A percentile compares a stretch with the other conserved stretches of the same genome.
These are phyloP conservation scores for Tuber magnatum DNA, from an alignment of 495 filamentous ascomycete genomes.

Conservation along the genomic window DNA sequence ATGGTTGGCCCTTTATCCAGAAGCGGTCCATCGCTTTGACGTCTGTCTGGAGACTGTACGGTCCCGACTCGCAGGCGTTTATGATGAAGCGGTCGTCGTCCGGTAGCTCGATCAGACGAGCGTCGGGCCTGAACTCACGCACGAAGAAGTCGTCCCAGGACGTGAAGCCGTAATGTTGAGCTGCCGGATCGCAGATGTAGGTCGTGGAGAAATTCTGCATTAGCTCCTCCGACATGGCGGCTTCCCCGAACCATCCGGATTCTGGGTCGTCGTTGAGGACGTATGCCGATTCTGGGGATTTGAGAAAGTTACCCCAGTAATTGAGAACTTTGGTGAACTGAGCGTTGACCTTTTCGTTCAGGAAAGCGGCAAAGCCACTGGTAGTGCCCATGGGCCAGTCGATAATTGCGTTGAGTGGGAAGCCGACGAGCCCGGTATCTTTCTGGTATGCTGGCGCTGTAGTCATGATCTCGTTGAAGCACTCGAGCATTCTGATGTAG, in stretches of 20 bases:
- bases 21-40: constrained; percentile 51
- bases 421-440: constrained; percentile 57
- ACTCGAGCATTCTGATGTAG: constrained; percentile 57
- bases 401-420: constrained; percentile 63
- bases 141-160: constrained; percentile 78
- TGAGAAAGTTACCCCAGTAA: constrained; percentile 58
- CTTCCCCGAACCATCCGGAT: constrained; percentile 56
- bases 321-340: constrained; percentile 61
- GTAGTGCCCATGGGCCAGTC: constrained; percentile 69
- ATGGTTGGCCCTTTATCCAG: constrained; percentile 65
- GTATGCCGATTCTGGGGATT: constrained; percentile 51
- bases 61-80: constrained; percentile 61
- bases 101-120: constrained; percentile 54
- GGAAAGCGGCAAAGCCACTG: constrained; percentile 49
- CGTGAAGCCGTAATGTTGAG: constrained; percentile 53
- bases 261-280: constrained; percentile 48
- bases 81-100: constrained; percentile 52
- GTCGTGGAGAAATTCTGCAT: constrained; percentile 49
- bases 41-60: constrained; percentile 45
- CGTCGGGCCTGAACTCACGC: constrained; percentile 49
- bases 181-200: constrained; percentile 48
- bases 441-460: constrained; percentile 48
- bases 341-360: constrained; percentile 54
- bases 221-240: constrained; percentile 40
- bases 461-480: constrained; percentile 59